A percentile compares a stretch with the other conserved stretches of the same genome.
Evolutionary conservation across 495 filamentous ascomycete genomes (phyloP).

Genomic region (Melanomma pulvis-pyrius): DNA sequence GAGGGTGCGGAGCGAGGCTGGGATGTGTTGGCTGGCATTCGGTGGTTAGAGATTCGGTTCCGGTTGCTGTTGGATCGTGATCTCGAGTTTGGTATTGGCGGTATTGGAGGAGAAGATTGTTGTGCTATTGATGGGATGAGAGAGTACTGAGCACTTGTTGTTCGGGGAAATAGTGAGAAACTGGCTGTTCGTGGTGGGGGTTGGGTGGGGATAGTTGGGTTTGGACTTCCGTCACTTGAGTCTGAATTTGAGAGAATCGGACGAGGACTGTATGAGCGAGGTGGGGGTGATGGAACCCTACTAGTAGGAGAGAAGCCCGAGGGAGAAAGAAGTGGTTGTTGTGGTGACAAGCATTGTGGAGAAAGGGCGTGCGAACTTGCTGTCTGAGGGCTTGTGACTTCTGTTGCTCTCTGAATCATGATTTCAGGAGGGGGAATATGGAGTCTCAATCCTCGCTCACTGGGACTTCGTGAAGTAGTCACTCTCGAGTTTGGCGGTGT

Average conservation of each 20-base stretch:
- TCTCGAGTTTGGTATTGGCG: neutral
- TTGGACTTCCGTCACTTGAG: neutral
- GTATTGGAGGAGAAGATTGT: neutral
- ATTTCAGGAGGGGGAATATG: conserved; percentile 16
- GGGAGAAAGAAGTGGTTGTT: conserved; percentile 23
- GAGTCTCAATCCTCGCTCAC: conserved; percentile 17
- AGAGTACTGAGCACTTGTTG: neutral
- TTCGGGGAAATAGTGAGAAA: conserved; percentile 9
- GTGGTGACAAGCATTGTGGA: conserved; percentile 26
- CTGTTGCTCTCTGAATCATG: neutral
- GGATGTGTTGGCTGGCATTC: conserved; percentile 11
- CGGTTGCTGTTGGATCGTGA: neutral
- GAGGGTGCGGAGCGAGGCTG: neutral
- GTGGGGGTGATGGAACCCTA: neutral
- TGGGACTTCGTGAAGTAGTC: conserved; percentile 7
- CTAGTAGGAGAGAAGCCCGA: neutral
- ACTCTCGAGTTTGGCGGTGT: conserved; percentile 7
- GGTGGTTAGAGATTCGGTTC: conserved; percentile 1
- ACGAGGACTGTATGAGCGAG: conserved; percentile 15
- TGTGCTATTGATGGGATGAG: neutral
- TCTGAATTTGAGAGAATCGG: neutral
- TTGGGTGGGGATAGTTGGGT: too few species aligned
- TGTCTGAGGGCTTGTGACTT: conserved; percentile 25
- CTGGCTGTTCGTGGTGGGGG: neutral
- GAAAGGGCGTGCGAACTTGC: conserved; percentile 25